Base-by-base conservation (phyloP, 1,139 yeast species). In the Zygotorulaspora mrakii region DNA sequence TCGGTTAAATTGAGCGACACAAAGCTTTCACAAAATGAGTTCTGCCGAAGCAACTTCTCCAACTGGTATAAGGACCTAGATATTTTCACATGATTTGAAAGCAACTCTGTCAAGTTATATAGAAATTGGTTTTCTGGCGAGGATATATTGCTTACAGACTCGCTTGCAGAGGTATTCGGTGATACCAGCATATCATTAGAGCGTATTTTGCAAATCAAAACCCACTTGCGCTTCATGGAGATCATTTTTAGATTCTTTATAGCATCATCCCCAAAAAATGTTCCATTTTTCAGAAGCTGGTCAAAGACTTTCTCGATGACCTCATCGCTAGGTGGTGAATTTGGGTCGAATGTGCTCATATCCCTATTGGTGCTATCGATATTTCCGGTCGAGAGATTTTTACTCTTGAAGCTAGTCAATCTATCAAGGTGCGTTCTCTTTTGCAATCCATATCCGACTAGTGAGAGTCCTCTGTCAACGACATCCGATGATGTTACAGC, bases 201-300 rank as follows among this genome's bases (percentile, higher is more conserved):
- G 11, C 34, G 43, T 14, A 49, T 42, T 27, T 44, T 52, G 37
- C 55, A 50, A 7, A 55, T 37, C 30, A 55, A 39, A 11, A 50
- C 57, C 58, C 59, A 54, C 40, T 55, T 55, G 31, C 57, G 43
- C 28, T 39, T 43, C 21, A 33, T 33, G 2, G 60, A 50, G 13
- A 53, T 40, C 29, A 28, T 42, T 25, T 45, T 39, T 22, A 52
- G 35, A 32, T 48, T 47, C 24, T 45, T 42, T n/a, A 46, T 47
- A 10, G 54, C 53, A 18, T 47, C 42, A 7, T 48, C 54, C 57
- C 58, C 53, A 31, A 50, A 54, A 37, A 47, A 50, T 3, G 48
- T 47, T 23, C 52, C 50, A 41, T 47, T 50, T 18, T 47, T 40
- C 30, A 55, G 35, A 20, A 56, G 31, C 5, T 43, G 38, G 18